phyloP scores from a whole-genome alignment of 1,284 basidiomycete species.

The Tilletia indica region DNA sequence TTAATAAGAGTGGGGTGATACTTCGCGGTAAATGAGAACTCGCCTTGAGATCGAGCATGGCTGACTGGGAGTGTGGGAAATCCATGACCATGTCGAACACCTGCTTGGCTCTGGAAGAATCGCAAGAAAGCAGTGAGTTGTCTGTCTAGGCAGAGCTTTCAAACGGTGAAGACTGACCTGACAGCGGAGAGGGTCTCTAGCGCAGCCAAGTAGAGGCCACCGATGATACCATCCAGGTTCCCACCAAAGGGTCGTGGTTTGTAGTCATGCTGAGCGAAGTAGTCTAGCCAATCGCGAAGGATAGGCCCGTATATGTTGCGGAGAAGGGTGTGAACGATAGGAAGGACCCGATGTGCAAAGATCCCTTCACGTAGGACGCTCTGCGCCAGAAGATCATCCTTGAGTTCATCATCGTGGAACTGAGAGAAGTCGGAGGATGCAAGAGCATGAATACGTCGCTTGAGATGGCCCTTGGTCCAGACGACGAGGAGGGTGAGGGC shows the following conservation, averaged over 20 bases:
- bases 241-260: not conserved
- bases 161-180: not conserved
- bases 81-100: conserved; percentile 95
- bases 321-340: not conserved
- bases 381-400: not conserved
- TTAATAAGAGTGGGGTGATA: not conserved
- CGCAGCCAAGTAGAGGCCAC: not conserved
- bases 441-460: not conserved
- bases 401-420: not conserved
- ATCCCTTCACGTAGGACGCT: not conserved
- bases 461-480: not conserved
- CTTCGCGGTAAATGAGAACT: conserved; percentile 28
- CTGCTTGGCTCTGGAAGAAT: conserved; percentile 56
- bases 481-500: not conserved
- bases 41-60: conserved; percentile 82
- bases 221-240: not conserved
- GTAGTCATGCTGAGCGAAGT: not conserved
- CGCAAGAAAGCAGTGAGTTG: not conserved
- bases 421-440: not conserved
- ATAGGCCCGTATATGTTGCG: not conserved
- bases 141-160: no score
- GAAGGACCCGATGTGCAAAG: not conserved
- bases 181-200: not conserved
- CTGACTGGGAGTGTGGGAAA: conserved; percentile 80
- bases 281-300: conserved; percentile 1